Evolutionary conservation across 805 yeast genomes (phyloP).

Genomic region (Jamesozyma rosinii): DNA sequence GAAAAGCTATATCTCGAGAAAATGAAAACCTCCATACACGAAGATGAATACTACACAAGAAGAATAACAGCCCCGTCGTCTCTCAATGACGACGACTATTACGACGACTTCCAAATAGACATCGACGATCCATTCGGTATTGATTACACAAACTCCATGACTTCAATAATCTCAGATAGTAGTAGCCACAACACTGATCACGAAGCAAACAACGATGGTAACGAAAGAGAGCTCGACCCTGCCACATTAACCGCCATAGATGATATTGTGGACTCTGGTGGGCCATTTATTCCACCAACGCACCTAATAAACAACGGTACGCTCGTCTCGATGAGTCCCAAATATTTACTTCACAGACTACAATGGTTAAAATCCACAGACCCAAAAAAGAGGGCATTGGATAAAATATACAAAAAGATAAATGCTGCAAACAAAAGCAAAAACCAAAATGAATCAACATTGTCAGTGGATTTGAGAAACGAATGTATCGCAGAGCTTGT

Average conservation of each 20-base stretch:
- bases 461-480: conserved; percentile 3
- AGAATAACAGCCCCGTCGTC: conserved; percentile 39
- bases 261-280: conserved; percentile 23
- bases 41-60: conserved; percentile 69
- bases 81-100: conserved; percentile 30
- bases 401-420: conserved; percentile 8
- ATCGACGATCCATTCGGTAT: conserved; percentile 19
- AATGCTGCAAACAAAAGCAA: not conserved
- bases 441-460: not conserved
- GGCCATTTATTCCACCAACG: conserved; percentile 14
- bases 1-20: conserved; percentile 58
- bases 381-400: conserved; percentile 23
- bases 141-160: not conserved
- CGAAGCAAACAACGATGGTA: conserved; percentile 18
- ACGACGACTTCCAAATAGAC: conserved; percentile 20
- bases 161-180: not conserved
- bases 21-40: conserved; percentile 50
- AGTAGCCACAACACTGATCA: not conserved
- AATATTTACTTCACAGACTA: conserved; percentile 19
- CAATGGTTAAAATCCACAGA: conserved; percentile 38
- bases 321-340: conserved; percentile 21
- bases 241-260: not conserved
- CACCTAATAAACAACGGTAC: conserved; percentile 13
- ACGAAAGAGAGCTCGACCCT: not conserved
- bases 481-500: conserved; percentile 12